Evolutionary conservation across 768 basidiomycete genomes (phyloP).

Genomic region (Sistotremastrum suecicum): DNA sequence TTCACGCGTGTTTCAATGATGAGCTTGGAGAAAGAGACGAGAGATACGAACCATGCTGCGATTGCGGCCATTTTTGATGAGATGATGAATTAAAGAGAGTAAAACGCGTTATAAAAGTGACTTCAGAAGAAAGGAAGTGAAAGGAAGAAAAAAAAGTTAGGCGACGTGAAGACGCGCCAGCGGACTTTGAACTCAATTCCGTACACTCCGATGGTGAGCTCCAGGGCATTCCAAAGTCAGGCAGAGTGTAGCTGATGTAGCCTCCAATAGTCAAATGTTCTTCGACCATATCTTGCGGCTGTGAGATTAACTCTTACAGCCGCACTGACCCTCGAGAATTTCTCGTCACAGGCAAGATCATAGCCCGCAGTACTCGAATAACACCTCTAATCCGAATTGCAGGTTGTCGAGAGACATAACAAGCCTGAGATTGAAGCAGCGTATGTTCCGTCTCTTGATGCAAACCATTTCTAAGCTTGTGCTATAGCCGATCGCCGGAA

Average conservation of each 20-base stretch:
- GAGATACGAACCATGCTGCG: no score
- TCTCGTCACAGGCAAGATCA: conserved; percentile 75
- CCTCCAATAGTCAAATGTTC: conserved; percentile 67
- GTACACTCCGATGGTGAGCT: no score
- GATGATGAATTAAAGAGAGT: no score
- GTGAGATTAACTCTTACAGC: conserved; percentile 96
- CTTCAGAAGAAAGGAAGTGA: no score
- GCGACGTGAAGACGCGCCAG: no score
- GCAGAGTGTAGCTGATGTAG: no score
- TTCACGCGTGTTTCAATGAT: conserved; percentile 13
- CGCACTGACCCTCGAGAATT: conserved; percentile 93
- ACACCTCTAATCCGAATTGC: conserved; percentile 9
- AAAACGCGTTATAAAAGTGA: no score
- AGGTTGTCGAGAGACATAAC: conserved; percentile 96
- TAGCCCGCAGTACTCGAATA: conserved; percentile 5
- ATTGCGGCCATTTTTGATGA: no score
- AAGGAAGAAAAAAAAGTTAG: no score
- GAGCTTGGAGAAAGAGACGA: no score
- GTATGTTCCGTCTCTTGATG: conserved; percentile 31
- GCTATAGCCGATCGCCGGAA: conserved; percentile 72
- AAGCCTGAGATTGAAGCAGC: conserved; percentile 88
- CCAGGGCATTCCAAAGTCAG: no score
- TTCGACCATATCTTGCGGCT: conserved; percentile 90
- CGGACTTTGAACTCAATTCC: no score
- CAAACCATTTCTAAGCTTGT: not conserved